These are phyloP conservation scores for Clavispora phyllophila DNA, from an alignment of 805 yeast species.

Conservation along the genomic window DNA sequence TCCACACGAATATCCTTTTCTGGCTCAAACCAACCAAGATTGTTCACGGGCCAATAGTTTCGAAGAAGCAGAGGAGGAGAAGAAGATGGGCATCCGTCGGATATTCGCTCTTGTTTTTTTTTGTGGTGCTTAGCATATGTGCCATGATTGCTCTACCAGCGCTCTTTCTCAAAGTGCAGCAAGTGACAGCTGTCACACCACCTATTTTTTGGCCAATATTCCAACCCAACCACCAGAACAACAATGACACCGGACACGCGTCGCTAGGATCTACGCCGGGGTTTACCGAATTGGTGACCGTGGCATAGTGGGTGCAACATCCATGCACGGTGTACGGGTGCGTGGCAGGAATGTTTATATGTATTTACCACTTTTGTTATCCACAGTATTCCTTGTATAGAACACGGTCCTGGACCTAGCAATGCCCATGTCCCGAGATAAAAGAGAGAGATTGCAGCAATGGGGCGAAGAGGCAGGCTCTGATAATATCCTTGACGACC, in stretches of 20 bases:
- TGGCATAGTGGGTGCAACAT: background rate
- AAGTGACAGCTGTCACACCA: background rate
- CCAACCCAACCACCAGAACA: constrained; percentile 57
- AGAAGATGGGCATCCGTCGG: constrained; percentile 26
- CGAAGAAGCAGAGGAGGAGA: constrained; percentile 32
- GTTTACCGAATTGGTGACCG: background rate
- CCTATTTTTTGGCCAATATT: constrained; percentile 43
- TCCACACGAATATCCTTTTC: constrained; percentile 46
- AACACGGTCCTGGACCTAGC: constrained; percentile 4
- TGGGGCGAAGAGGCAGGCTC: constrained; percentile 12
- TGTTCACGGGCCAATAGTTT: constrained; percentile 35
- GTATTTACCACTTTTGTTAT: background rate
- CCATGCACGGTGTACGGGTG: constrained; percentile 2
- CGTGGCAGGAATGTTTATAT: background rate
- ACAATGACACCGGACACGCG: constrained; percentile 57
- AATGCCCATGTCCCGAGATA: constrained; percentile 2
- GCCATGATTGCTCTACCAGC: constrained; percentile 45
- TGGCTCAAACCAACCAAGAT: constrained; percentile 42
- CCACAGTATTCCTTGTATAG: background rate
- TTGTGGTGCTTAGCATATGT: constrained; percentile 19
- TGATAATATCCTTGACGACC: constrained; percentile 4
- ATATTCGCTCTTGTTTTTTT: constrained; percentile 44
- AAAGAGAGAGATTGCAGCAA: constrained; percentile 6
- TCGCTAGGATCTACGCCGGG: background rate
- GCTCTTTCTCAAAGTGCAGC: constrained; percentile 21